Evolutionary conservation across 352 stramenopile species (phyloP), one percentile per base, ranked within the genome.

Genomic region (Globisporangium parvum): DNA sequence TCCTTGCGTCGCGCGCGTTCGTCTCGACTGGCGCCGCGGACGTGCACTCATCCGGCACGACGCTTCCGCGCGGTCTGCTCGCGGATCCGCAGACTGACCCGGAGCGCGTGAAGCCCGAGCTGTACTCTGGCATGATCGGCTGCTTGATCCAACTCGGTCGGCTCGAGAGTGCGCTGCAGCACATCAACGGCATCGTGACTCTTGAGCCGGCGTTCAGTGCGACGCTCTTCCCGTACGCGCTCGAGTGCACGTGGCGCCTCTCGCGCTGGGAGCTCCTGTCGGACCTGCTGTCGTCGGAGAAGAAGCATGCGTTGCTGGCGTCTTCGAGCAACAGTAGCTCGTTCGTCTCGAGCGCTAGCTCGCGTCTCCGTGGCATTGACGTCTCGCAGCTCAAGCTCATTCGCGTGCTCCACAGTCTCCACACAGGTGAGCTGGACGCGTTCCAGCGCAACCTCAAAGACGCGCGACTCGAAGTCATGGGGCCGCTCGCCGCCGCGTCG

Each of bases 191-290:
- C 18, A 93, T 95, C 44, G 74, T 86, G 6, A 88, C 76, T 11
- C 71, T 87, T 65, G 82, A 93, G 42, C 81, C 84, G 1, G 69
- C 88, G 31, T 85, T 85, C 47, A 86, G 90, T 40, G 76, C 69
- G n/a, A 85, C 79, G 2, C 67, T 93, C 37, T 93, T 93, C 59
- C 83, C 82, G 12, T 86, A 80, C 59, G 85, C 85, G 2, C 65
- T 95, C 2, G 83, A 95, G 57, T 93, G 84, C 48, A 80, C 85
- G 17, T 95, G 85, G 85, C 73, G 84, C n/a, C 68, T 95, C 26
- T 92, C 80, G 51, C 73, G 84, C 28, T 95, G 85, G 85, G 80
- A 91, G 12, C 63, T 94, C 20, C 63, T 95, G 0, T 65, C 80
- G 10, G 80, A 93, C 58, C 49, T 93, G 24, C 51, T 95, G 18